Evolutionary conservation across 2,329 filamentous ascomycete species (phyloP).

Genomic region (Aureobasidium sp.): DNA sequence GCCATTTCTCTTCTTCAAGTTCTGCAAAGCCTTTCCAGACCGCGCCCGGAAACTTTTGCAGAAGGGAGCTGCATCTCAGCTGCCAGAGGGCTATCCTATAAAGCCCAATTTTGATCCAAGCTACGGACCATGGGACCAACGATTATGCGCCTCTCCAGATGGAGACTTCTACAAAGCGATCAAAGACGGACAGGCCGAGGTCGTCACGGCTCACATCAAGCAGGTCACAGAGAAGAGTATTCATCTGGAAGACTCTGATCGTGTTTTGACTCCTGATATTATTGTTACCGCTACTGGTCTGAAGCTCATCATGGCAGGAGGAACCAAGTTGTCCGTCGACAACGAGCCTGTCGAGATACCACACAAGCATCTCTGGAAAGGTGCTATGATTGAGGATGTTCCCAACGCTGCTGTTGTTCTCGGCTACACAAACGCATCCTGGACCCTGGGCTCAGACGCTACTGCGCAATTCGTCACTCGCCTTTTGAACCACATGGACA

Average conservation of each 20-base stretch:
- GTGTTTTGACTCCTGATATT: slow-evolving; percentile 49
- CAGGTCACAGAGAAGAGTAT: slow-evolving; percentile 45
- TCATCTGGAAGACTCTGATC: slow-evolving; percentile 36
- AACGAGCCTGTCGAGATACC: slow-evolving; percentile 39
- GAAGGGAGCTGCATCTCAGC: slow-evolving; percentile 37
- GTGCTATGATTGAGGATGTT: slow-evolving; percentile 54
- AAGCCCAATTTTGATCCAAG: slow-evolving; percentile 42
- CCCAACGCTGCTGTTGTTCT: slow-evolving; percentile 54
- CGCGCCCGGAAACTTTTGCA: slow-evolving; percentile 31
- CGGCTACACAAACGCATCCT: slow-evolving; percentile 55
- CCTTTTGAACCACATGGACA: slow-evolving; percentile 45
- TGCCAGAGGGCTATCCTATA: slow-evolving; percentile 40
- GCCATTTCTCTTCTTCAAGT: slow-evolving; percentile 29
- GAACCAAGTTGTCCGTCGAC: slow-evolving; percentile 47
- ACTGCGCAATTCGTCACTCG: slow-evolving; percentile 45
- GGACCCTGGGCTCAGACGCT: slow-evolving; percentile 56
- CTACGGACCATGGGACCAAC: slow-evolving; percentile 59
- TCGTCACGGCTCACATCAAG: slow-evolving; percentile 51
- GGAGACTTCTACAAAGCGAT: slow-evolving; percentile 53
- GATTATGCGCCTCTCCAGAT: slow-evolving; percentile 62
- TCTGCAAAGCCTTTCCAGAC: slow-evolving; percentile 29
- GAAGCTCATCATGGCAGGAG: slow-evolving; percentile 49
- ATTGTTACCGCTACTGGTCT: slow-evolving; percentile 62
- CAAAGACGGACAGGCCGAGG: slow-evolving; percentile 42
- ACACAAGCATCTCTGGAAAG: slow-evolving; percentile 53